Percentiles rank a stretch among this genome's conserved stretches.
phyloP scores from a whole-genome alignment of 257 asterid species.

The Cinchona pubescens region DNA sequence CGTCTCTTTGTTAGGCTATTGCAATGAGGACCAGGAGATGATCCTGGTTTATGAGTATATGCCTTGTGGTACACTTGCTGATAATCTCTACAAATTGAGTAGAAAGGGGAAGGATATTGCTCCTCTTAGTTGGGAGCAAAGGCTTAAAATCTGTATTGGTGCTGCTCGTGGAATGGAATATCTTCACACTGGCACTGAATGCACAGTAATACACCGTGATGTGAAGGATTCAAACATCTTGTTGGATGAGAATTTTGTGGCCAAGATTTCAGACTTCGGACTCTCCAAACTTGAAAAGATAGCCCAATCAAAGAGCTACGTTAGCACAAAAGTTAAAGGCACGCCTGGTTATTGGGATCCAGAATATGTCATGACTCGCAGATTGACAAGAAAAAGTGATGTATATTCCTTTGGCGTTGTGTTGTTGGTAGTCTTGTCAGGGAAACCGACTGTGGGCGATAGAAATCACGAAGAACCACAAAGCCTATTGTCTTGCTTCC shows the following conservation, averaged over 20 bases:
- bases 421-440: conserved; percentile 16
- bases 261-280: conserved; percentile 21
- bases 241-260: conserved; percentile 2
- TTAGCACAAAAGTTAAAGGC: conserved; percentile 17
- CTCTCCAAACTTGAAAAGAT: conserved; percentile 4
- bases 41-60: conserved; percentile 18
- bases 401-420: conserved; percentile 26
- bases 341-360: conserved; percentile 17
- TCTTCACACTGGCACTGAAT: conserved; percentile 19
- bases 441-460: conserved; percentile 13
- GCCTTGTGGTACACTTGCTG: conserved; percentile 14
- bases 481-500: conserved; percentile 9
- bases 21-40: conserved; percentile 11
- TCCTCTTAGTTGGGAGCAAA: conserved; percentile 13
- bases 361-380: conserved; percentile 7
- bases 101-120: neutral
- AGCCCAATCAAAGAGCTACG: neutral
- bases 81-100: conserved; percentile 5
- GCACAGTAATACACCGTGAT: conserved; percentile 17
- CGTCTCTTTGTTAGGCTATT: conserved; percentile 18
- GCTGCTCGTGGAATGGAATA: conserved; percentile 24
- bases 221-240: conserved; percentile 19
- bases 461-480: conserved; percentile 5
- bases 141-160: conserved; percentile 23
- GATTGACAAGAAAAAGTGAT: conserved; percentile 15